Conservation (phyloP, 2,329 filamentous ascomycete genomes). For the Diaporthe batatas region DNA sequence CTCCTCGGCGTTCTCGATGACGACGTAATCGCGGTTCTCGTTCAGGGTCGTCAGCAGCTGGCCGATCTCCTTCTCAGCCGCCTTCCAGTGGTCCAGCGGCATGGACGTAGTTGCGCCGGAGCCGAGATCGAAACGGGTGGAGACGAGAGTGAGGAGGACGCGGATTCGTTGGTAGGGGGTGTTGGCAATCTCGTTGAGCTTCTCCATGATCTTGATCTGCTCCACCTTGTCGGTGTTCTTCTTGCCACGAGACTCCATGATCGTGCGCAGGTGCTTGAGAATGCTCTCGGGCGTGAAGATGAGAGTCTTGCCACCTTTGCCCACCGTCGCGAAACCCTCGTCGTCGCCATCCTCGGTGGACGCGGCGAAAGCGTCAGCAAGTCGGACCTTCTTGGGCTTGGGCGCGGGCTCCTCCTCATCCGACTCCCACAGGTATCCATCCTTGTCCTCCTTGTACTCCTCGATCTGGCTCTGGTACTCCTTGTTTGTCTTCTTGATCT, state of each 20-base stretch:
- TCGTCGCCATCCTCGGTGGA: conserved; percentile 73
- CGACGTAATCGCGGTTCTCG: conserved; percentile 82
- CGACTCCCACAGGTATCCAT: conserved; percentile 83
- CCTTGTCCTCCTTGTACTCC: conserved; percentile 86
- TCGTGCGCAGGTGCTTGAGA: conserved; percentile 93
- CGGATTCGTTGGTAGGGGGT: conserved; percentile 96
- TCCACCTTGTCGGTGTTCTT: conserved; percentile 97
- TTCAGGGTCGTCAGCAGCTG: conserved; percentile 84
- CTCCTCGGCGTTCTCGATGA: conserved; percentile 93
- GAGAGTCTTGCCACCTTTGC: conserved; percentile 88
- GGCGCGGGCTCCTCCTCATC: conserved; percentile 77
- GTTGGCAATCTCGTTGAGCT: conserved; percentile 87
- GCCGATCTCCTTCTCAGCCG: conserved; percentile 87
- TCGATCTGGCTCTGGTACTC: conserved; percentile 92
- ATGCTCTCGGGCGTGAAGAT: conserved; percentile 98
- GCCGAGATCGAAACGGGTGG: conserved; percentile 93
- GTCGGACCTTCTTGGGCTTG: conserved; percentile 65
- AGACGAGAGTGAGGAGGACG: conserved; percentile 90
- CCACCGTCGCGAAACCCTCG: conserved; percentile 90
- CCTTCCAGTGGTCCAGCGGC: conserved; percentile 97
- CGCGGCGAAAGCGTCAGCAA: conserved; percentile 60
- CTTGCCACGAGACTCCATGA: conserved; percentile 96
- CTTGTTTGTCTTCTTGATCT: conserved; percentile 99
- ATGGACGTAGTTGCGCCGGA: conserved; percentile 84
- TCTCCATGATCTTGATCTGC: conserved; percentile 98